Conservation (phyloP, 75 land plant species). For the Sequoiadendron giganteum region DNA sequence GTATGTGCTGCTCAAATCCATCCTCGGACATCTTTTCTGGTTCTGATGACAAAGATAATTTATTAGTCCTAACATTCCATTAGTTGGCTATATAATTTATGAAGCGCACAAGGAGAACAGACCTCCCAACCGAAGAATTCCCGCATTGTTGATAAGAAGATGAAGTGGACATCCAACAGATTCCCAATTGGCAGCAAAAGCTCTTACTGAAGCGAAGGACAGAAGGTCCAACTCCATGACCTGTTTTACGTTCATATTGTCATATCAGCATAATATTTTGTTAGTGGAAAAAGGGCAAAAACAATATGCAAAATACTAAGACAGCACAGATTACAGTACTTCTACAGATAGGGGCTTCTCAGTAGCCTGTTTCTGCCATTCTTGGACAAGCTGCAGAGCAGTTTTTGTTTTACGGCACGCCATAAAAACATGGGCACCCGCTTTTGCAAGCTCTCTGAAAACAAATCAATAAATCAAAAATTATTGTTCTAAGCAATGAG, state of each 20-base stretch:
- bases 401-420: conserved; percentile 46
- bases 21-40: conserved; percentile 44
- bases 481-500: background rate
- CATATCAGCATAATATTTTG: too few relatives aligned
- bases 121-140: conserved; percentile 52
- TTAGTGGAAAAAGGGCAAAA: too few relatives aligned
- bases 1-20: conserved; percentile 56
- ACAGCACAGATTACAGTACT: background rate
- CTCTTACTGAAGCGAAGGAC: conserved; percentile 42
- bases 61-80: too few relatives aligned
- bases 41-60: conserved; percentile 5
- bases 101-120: too few relatives aligned
- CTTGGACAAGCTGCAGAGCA: conserved; percentile 25
- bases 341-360: background rate
- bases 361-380: conserved; percentile 22
- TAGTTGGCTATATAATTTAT: too few relatives aligned
- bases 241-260: conserved; percentile 14
- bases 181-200: conserved; percentile 44
- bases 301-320: too few relatives aligned
- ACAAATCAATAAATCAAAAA: background rate
- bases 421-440: conserved; percentile 51
- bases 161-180: conserved; percentile 33
- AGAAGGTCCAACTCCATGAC: conserved; percentile 56
- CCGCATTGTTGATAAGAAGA: conserved; percentile 67
- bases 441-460: conserved; percentile 44